A percentile compares a stretch with the other conserved stretches of the same genome.
Evolutionary conservation across 345 rosid genomes (phyloP).

Genomic region (Trapa bicornis): DNA sequence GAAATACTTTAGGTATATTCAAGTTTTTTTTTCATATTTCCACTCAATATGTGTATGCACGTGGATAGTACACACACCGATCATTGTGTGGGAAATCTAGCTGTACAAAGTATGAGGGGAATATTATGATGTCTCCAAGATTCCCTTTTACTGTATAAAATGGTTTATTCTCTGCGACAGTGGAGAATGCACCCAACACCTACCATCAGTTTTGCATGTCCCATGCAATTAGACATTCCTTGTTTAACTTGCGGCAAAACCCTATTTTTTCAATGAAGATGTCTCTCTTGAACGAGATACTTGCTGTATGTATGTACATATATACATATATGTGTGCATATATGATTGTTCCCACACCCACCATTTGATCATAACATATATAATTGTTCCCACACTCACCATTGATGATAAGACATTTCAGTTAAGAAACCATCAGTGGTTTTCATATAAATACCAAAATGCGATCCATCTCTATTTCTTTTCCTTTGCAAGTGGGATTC

Average conservation of each 20-base stretch:
- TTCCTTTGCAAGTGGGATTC: too few relatives aligned
- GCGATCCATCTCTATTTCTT: too few relatives aligned
- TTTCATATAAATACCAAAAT: too few relatives aligned
- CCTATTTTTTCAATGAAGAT: background rate
- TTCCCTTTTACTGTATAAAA: background rate
- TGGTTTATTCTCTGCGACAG: background rate
- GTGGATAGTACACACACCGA: background rate
- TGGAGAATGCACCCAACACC: background rate
- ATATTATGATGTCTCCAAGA: background rate
- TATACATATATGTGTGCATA: too few relatives aligned
- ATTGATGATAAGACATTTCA: too few relatives aligned
- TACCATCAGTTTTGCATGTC: slow-evolving; percentile 24
- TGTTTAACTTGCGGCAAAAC: slow-evolving; percentile 1
- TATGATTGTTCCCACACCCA: too few relatives aligned
- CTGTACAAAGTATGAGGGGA: background rate
- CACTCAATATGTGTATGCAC: background rate
- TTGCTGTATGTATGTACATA: too few relatives aligned
- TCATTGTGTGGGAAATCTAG: background rate
- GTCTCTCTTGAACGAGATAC: background rate
- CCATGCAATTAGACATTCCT: slow-evolving; percentile 28
- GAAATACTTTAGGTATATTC: too few relatives aligned
- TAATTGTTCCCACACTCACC: too few relatives aligned
- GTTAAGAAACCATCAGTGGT: too few relatives aligned
- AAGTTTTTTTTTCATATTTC: background rate
- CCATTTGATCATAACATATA: too few relatives aligned